Base-by-base conservation (phyloP, 176 grass and related monocot species). In the Phoenix roebelenii region DNA sequence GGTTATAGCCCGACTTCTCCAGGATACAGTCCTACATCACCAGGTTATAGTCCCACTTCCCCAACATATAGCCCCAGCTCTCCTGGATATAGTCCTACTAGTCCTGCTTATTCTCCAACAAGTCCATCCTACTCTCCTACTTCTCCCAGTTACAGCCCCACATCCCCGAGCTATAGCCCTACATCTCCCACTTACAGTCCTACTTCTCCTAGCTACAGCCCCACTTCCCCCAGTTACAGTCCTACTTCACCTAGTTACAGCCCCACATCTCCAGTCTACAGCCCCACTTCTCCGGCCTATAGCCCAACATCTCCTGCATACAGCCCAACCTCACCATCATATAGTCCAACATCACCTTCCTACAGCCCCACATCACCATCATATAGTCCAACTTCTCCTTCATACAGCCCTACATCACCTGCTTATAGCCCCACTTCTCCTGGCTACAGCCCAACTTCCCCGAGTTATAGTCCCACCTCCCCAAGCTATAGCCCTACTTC, bases 351-450 rank as follows among this genome's bases (percentile, higher is more conserved):
- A 0, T 84, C 85, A 0, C 80, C 85, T 0, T 74, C 77, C 1
- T 89, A 89, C 54, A 89, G 77, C 15, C 85, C 85, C 0, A 89
- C 85, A 0, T 89, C 85, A 0, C 85, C 85, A 0, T 69, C 80
- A 15, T 89, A 89, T 49, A 95, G 90, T 22, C 90, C 90, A 0
- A 95, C 85, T 0, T 95, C 90, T 0, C 90, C 90, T 0, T 61
- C 76, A 3, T 95, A 95, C 60, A 89, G 82, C 48, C 90, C 90
- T 0, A 95, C 85, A 15, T 95, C 90, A 0, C 89, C 89, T 17
- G 65, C 69, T 26, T 94, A 94, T 23, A 88, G 84, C 63, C 89
- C 89, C 0, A 88, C 83, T 4, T 84, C 83, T 0, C 89, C 81
- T n/a, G 59, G 51, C 0, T 85, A 95, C 57, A 82, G 84, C 52